Percentiles rank a stretch among this genome's conserved stretches.
Conservation (phyloP, 345 rosid species). For the Lepidium sativum region DNA sequence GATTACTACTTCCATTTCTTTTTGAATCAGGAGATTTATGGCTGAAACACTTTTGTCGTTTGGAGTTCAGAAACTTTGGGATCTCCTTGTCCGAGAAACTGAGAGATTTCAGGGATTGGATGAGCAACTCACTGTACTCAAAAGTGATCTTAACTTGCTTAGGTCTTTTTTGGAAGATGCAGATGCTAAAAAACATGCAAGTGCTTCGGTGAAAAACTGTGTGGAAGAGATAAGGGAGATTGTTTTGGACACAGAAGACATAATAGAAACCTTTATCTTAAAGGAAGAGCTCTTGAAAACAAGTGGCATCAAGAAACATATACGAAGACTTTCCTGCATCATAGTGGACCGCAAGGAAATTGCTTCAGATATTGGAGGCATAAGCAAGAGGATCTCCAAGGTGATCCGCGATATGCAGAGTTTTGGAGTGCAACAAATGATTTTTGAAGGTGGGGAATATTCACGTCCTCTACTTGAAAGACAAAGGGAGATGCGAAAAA, state of each 20-base stretch:
- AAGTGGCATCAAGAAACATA: not conserved
- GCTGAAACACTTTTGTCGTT: not conserved
- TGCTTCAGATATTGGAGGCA: not conserved
- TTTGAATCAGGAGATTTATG: not conserved
- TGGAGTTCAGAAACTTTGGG: not conserved
- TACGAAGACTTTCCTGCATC: not conserved
- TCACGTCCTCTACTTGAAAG: not conserved
- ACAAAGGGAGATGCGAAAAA: not conserved
- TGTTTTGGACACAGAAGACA: constrained; percentile 15
- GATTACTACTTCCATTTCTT: not conserved
- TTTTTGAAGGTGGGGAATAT: not conserved
- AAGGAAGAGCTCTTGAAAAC: not conserved
- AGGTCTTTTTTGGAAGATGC: not conserved
- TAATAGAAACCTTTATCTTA: constrained; percentile 3
- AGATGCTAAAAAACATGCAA: not conserved
- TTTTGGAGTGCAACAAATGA: not conserved
- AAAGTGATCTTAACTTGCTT: not conserved
- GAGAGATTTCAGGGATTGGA: not conserved
- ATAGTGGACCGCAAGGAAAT: not conserved
- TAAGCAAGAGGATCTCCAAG: not conserved
- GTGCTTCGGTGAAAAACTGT: not conserved
- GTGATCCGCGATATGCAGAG: not conserved
- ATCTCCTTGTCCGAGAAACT: not conserved
- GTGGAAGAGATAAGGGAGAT: constrained; percentile 14
- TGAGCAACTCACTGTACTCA: not conserved